Base-by-base conservation (phyloP, 2,329 filamentous ascomycete species). In the Aspergillus brunneoviolaceus region DNA sequence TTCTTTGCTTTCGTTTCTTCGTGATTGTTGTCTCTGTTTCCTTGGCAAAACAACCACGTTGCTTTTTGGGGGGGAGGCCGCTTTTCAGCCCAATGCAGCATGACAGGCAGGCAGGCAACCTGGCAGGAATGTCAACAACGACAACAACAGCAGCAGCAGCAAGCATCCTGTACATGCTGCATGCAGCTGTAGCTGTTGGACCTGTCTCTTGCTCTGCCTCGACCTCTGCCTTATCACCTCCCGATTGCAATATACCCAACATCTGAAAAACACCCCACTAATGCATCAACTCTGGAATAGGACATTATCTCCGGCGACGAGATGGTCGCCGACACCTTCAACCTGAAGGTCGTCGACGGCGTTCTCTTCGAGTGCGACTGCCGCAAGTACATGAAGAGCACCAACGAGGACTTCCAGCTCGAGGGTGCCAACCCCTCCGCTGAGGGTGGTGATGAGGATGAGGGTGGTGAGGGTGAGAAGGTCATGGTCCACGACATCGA, bases 311-410 rank as follows among this genome's bases (percentile, higher is more conserved):
- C 87, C 80, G 91, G 83, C 68, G 94, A 97, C 82, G 95, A 99
- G 89, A 86, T 99, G 79, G 88, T 98, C 87, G 96, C 95, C 74
- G 94, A 98, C 83, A 95, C 90, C 70, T 97, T 89, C 83, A 84
- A 92, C 70, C 79, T 96, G 76, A 92, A 91, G 83, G 84, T 89
- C 78, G 76, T 94, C 21, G 90, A 93, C 78, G 87, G 86, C 69
- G 83, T 90, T 69, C 87, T 90, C 72, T 98, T 90, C 82, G 94
- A 98, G 84, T 89, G 89, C 76, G 89, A 99, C 82, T 96, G 93
- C 82, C 83, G 85, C 77, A 96, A 94, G 87, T 92, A 97, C 81
- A 87, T 86, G 62, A 84, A 93, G 79, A 92, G 87, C 66, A 86
- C 79, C 19, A 69, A 69, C 66, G 87, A 94, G 75, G 79, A 85